Evolutionary conservation across 2,329 filamentous ascomycete species (phyloP).

Genomic region (Boeremia lycopersici): DNA sequence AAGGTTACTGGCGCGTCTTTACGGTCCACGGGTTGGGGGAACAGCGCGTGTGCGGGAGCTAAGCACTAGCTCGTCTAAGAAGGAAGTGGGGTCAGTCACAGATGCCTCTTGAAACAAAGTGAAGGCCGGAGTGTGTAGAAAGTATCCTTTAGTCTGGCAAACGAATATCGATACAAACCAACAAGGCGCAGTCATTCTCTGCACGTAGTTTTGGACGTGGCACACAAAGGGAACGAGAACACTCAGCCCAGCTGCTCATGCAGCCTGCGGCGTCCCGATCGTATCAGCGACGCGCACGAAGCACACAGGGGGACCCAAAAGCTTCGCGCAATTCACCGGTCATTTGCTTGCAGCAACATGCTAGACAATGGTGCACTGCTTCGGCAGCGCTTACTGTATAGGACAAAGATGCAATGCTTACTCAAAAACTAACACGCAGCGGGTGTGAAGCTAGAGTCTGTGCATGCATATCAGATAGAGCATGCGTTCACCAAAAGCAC

Average conservation of each 20-base stretch:
- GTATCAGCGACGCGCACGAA: constrained; percentile 16
- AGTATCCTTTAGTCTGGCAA: background rate
- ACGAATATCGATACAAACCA: background rate
- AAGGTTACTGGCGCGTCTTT: background rate
- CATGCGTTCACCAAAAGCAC: no score
- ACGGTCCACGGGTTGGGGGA: background rate
- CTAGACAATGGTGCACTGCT: background rate
- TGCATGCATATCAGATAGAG: background rate
- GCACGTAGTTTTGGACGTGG: constrained; percentile 2
- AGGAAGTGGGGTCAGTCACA: constrained; percentile 4
- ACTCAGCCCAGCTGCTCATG: constrained; percentile 11
- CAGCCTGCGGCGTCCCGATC: constrained; percentile 4
- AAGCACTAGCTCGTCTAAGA: constrained; percentile 1
- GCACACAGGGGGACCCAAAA: constrained; percentile 9
- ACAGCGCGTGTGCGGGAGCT: background rate
- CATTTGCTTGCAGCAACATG: background rate
- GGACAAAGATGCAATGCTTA: background rate
- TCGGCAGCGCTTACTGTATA: constrained; percentile 3
- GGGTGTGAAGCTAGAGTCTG: background rate
- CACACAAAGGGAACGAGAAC: constrained; percentile 8
- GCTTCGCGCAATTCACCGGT: constrained; percentile 9
- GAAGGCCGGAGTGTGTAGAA: background rate
- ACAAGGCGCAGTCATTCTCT: constrained; percentile 11
- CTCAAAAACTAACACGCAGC: background rate
- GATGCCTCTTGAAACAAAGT: background rate